phyloP scores from a whole-genome alignment of 1,284 basidiomycete genomes.

The Trametes pubescens region DNA sequence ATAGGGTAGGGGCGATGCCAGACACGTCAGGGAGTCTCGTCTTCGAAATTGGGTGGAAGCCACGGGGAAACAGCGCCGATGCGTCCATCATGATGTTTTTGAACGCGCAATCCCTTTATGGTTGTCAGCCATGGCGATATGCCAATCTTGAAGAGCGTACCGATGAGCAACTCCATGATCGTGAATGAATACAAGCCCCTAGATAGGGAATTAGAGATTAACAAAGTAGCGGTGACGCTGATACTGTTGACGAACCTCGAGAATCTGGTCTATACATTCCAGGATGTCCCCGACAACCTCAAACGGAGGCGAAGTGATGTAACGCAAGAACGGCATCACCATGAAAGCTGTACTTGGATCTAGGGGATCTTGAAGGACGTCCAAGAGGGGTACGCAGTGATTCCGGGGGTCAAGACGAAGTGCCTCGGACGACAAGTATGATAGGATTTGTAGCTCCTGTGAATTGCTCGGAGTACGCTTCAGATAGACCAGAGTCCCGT shows the following conservation, averaged over 20 bases:
- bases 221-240: no score
- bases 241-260: no score
- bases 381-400: slow-evolving; percentile 43
- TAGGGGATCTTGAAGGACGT: slow-evolving; percentile 32
- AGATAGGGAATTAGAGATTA: not conserved
- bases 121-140: slow-evolving; percentile 1
- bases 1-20: slow-evolving; percentile 6
- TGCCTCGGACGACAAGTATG: not conserved
- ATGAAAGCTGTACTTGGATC: slow-evolving; percentile 34
- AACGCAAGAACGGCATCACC: not conserved
- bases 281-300: slow-evolving; percentile 18
- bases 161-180: slow-evolving; percentile 35
- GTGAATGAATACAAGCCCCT: slow-evolving; percentile 40
- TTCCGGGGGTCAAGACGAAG: slow-evolving; percentile 37
- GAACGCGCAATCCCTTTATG: slow-evolving; percentile 14
- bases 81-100: slow-evolving; percentile 16
- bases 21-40: slow-evolving; percentile 19
- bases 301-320: slow-evolving; percentile 36
- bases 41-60: slow-evolving; percentile 33
- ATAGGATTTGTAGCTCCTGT: not conserved
- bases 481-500: not conserved
- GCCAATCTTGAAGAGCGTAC: slow-evolving; percentile 15
- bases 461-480: not conserved
- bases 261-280: not conserved
- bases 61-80: slow-evolving; percentile 1